Evolutionary conservation across 495 filamentous ascomycete genomes (phyloP).

Genomic region (Penicillium chermesinum): DNA sequence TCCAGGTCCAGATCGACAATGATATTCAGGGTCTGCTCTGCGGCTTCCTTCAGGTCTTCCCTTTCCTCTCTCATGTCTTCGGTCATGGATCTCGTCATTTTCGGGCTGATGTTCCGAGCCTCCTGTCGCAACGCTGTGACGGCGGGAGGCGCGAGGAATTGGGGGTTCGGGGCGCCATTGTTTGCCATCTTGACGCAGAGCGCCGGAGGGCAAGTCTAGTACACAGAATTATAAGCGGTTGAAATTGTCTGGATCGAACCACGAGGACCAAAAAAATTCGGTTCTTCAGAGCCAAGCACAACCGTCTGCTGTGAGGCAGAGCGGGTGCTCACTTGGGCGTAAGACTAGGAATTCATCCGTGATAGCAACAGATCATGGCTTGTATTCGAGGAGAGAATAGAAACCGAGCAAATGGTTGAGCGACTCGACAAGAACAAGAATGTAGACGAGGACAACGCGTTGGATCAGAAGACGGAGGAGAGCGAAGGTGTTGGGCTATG

Average conservation of each 20-base stretch:
- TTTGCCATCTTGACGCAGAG: slow-evolving; percentile 37
- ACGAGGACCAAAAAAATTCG: background rate
- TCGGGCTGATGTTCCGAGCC: slow-evolving; percentile 39
- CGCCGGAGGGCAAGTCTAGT: background rate
- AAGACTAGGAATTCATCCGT: slow-evolving; percentile 44
- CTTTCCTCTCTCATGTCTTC: slow-evolving; percentile 72
- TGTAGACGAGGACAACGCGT: slow-evolving; percentile 6
- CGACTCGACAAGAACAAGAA: background rate
- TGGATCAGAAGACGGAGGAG: slow-evolving; percentile 17
- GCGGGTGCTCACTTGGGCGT: slow-evolving; percentile 36
- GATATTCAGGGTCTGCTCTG: slow-evolving; percentile 92
- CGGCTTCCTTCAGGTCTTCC: slow-evolving; percentile 88
- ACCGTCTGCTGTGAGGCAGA: slow-evolving; percentile 48
- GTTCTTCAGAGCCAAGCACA: slow-evolving; percentile 26
- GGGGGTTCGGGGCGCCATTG: slow-evolving; percentile 36
- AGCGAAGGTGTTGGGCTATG: slow-evolving; percentile 28
- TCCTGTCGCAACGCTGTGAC: slow-evolving; percentile 53
- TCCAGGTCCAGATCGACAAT: slow-evolving; percentile 90
- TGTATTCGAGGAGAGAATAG: background rate
- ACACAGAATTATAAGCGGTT: background rate
- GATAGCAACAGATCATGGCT: slow-evolving; percentile 42
- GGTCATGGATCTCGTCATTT: slow-evolving; percentile 57
- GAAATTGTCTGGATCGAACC: background rate
- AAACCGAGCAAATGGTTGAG: background rate
- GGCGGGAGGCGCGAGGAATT: slow-evolving; percentile 46